These are phyloP conservation scores for Boletus reticuloceps DNA, from an alignment of 768 basidiomycete species.

Conservation along the genomic window DNA sequence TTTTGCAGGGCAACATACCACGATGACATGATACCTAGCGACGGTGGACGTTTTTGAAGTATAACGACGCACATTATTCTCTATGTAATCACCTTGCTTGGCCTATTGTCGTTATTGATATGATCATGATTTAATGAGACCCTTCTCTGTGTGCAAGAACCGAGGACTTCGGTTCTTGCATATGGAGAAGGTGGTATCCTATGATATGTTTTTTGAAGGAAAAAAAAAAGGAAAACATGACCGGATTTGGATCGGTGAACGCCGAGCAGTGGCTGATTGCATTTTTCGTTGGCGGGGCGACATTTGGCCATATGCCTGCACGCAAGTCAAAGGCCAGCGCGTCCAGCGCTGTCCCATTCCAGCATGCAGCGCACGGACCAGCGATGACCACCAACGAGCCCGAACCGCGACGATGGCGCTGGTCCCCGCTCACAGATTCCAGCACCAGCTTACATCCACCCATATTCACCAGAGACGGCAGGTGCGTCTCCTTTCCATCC, in stretches of 20 bases:
- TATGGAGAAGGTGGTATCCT: slow-evolving; percentile 22
- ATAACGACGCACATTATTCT: slow-evolving; percentile 19
- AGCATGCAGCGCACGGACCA: slow-evolving; percentile 20
- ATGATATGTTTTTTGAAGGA: not conserved
- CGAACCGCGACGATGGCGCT: slow-evolving; percentile 42
- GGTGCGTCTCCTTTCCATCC: slow-evolving; percentile 42
- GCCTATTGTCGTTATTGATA: not conserved
- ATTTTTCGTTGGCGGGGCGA: slow-evolving; percentile 16
- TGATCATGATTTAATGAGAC: not conserved
- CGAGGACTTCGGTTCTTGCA: slow-evolving; percentile 27
- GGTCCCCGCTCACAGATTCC: slow-evolving; percentile 71
- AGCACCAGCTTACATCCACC: slow-evolving; percentile 63
- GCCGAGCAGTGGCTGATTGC: slow-evolving; percentile 23
- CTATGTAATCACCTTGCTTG: slow-evolving; percentile 22
- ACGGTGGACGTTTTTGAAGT: slow-evolving; percentile 12
- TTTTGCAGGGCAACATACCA: slow-evolving; percentile 21
- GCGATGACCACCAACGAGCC: not conserved
- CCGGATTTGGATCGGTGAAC: slow-evolving; percentile 17
- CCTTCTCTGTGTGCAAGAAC: slow-evolving; percentile 29
- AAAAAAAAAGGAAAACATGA: slow-evolving; percentile 4
- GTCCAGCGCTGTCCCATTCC: slow-evolving; percentile 33
- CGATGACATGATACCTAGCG: slow-evolving; percentile 23
- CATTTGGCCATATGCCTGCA: slow-evolving; percentile 31
- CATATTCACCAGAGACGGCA: slow-evolving; percentile 86
- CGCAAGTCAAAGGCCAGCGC: slow-evolving; percentile 49